Conservation (phyloP, 495 filamentous ascomycete genomes). For the Penicillium salamii region DNA sequence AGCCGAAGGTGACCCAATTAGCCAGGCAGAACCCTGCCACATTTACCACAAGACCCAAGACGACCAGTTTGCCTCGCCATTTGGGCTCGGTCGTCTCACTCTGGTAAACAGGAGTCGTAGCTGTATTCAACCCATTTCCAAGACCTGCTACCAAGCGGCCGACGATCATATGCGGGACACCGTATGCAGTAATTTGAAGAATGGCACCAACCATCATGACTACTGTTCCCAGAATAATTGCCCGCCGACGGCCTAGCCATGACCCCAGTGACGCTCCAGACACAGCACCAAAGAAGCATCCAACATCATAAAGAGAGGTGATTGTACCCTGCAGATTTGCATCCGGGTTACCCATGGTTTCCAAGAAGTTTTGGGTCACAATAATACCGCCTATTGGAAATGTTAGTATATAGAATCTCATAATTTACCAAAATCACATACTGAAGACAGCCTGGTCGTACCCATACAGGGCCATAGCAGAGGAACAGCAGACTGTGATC, state of each 20-base stretch:
- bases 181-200: neutral
- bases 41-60: constrained; percentile 54
- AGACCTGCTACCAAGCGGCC: constrained; percentile 35
- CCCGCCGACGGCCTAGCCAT: constrained; percentile 45
- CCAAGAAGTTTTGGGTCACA: no score
- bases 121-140: constrained; percentile 23
- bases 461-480: no score
- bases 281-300: constrained; percentile 8
- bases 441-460: no score
- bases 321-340: constrained; percentile 15
- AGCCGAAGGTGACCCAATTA: constrained; percentile 16
- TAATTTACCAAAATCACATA: no score
- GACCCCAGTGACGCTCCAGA: constrained; percentile 29
- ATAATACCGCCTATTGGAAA: no score
- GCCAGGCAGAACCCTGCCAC: constrained; percentile 38
- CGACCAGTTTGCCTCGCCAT: constrained; percentile 54
- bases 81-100: constrained; percentile 50
- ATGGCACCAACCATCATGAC: constrained; percentile 47
- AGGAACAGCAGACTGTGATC: no score
- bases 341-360: constrained; percentile 7
- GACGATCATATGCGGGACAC: constrained; percentile 29
- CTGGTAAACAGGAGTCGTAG: constrained; percentile 12
- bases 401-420: no score
- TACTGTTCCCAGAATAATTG: constrained; percentile 41
- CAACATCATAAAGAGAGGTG: constrained; percentile 14